Percentiles rank a stretch among this genome's conserved stretches.
phyloP scores from a whole-genome alignment of 2,329 filamentous ascomycete genomes.

The Rhytidhysteron rufulum region DNA sequence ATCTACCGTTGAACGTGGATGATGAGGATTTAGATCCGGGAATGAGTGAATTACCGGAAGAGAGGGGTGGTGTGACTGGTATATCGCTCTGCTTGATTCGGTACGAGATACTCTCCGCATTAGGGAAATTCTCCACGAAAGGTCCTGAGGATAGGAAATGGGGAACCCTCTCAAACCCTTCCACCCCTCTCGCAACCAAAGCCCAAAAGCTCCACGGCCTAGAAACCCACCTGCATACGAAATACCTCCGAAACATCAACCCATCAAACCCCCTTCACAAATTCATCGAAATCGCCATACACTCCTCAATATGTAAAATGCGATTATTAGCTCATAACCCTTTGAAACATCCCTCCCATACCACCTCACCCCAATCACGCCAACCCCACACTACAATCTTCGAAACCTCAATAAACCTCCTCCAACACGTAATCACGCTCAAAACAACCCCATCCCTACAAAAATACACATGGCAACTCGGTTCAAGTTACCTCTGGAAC shows the following conservation, averaged over 20 bases:
- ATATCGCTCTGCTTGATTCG: conserved; percentile 27
- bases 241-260: conserved; percentile 2
- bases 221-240: conserved; percentile 1
- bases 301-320: conserved; percentile 3
- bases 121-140: conserved; percentile 1
- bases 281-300: conserved; percentile 2
- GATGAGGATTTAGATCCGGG: conserved; percentile 40
- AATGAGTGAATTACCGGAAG: conserved; percentile 17
- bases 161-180: background rate
- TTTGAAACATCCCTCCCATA: no score
- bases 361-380: no score
- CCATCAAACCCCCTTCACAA: background rate
- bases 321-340: conserved; percentile 11
- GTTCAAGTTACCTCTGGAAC: conserved; percentile 8
- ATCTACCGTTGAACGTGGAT: conserved; percentile 46
- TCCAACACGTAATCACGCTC: conserved; percentile 14
- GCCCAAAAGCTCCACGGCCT: background rate
- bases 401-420: conserved; percentile 1
- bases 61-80: conserved; percentile 32
- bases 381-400: conserved; percentile 8
- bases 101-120: background rate
- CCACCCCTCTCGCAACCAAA: background rate
- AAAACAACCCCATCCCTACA: background rate
- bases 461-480: conserved; percentile 8
- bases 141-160: background rate